Evolutionary conservation across 2,329 filamentous ascomycete genomes (phyloP), one percentile per base, ranked within the genome.

Genomic region (Fusarium sp.): DNA sequence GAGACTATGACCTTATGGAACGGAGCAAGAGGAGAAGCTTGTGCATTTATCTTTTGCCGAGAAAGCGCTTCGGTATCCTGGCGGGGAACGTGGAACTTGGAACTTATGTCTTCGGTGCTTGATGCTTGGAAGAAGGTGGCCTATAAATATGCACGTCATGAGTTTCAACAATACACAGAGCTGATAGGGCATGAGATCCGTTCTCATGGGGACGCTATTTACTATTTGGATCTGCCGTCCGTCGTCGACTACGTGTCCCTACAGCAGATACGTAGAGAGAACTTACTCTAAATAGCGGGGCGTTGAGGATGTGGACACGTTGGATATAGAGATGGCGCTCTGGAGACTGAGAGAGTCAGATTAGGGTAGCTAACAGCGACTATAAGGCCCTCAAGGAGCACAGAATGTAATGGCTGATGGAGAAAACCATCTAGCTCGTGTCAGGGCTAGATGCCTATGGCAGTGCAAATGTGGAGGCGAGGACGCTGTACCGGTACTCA

Each of bases 181-280:
- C 36, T 52, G 2, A 50, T 21, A 10, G 6, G 4, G 6, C 28
- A 54, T 11, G 22, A 46, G 0, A 58, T 70, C 28, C 6, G 15
- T 2, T 71, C 65, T 50, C 62, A 70, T 19, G 62, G 69, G 13
- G 65, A 72, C 7, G 69, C 69, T 1, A 57, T 71, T 28, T 14
- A 44, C 13, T 36, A 51, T 44, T 21, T 71, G 34, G 55, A 44
- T 36, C 10, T 72, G 22, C n/a, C 33, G 1, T 51, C 26, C 21
- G 69, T 70, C 0, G 22, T 71, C 6, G 62, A 71, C 11, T 3
- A 22, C 2, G 9, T 63, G 0, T 69, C 62, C 0, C 15, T 69
- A 15, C 19, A 42, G 33, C 69, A 72, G 22, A 71, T 71, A 45
- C 42, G 51, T 0, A 24, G 4, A 36, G 69, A 72, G 24, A 65